phyloP scores from a whole-genome alignment of 2,329 filamentous ascomycete genomes.

The Didymosphaeria variabile region DNA sequence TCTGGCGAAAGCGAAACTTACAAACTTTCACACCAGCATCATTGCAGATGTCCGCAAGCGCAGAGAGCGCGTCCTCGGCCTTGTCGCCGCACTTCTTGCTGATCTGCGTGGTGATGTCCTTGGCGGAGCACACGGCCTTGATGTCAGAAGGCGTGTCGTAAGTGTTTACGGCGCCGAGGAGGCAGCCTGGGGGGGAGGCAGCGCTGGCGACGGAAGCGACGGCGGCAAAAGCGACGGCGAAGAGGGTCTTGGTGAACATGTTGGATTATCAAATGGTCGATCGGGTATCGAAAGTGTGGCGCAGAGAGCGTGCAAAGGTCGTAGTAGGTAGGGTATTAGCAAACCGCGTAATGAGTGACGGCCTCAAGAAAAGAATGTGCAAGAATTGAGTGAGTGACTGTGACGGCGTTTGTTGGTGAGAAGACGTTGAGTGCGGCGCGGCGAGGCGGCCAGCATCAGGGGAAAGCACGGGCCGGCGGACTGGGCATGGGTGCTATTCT shows the following conservation, averaged over 20 bases:
- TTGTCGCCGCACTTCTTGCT: conserved; percentile 35
- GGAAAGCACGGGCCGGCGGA: conserved; percentile 3
- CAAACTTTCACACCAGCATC: conserved; percentile 38
- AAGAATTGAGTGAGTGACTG: conserved; percentile 13
- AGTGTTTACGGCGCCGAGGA: conserved; percentile 42
- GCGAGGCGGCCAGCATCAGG: conserved; percentile 11
- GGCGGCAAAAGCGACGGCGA: conserved; percentile 37
- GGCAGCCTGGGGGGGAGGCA: conserved; percentile 38
- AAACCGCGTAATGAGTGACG: conserved; percentile 26
- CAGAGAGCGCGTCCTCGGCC: conserved; percentile 33
- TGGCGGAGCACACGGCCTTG: conserved; percentile 37
- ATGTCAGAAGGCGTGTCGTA: conserved; percentile 39
- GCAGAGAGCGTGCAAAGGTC: conserved; percentile 14
- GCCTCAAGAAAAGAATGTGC: conserved; percentile 7
- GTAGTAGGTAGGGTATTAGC: conserved; percentile 17
- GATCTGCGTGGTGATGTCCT: conserved; percentile 35
- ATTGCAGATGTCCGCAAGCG: conserved; percentile 41
- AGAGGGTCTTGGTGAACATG: conserved; percentile 41
- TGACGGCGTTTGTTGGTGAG: conserved; percentile 2
- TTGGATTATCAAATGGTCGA: conserved; percentile 8
- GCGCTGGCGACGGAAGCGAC: conserved; percentile 34
- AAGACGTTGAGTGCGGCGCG: neutral
- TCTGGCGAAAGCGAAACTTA: conserved; percentile 26
- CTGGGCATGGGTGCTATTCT: conserved; percentile 10
- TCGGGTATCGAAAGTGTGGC: conserved; percentile 13